phyloP scores from a whole-genome alignment of 768 basidiomycete species.

The Epithele typhae region DNA sequence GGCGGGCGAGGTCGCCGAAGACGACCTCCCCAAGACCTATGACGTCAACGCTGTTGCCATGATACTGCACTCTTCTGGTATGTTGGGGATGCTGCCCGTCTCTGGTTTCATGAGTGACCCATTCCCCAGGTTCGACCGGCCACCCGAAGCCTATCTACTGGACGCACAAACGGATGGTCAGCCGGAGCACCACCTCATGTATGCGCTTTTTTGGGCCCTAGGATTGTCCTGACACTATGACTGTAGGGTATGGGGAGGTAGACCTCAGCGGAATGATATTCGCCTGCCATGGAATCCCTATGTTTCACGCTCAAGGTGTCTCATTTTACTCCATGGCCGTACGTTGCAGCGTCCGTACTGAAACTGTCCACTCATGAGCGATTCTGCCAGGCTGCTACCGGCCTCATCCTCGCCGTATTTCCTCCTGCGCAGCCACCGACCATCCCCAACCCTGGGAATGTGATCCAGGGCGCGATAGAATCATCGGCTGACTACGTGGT shows the following conservation, averaged over 20 bases:
- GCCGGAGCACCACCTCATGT: background rate
- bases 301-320: background rate
- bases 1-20: too few species aligned
- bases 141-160: background rate
- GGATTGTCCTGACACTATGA: background rate
- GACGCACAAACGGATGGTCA: background rate
- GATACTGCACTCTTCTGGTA: slow-evolving; percentile 5
- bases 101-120: too few species aligned
- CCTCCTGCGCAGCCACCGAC: slow-evolving; percentile 20
- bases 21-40: background rate
- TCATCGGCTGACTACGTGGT: slow-evolving; percentile 5
- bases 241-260: slow-evolving; percentile 4
- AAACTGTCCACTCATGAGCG: too few species aligned
- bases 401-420: slow-evolving; percentile 19
- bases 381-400: slow-evolving; percentile 8
- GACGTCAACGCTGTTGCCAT: background rate
- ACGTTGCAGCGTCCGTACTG: too few species aligned
- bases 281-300: background rate
- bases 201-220: background rate
- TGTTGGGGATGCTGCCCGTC: background rate
- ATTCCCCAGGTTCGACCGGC: background rate
- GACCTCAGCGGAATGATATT: slow-evolving; percentile 9
- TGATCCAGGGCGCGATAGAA: slow-evolving; percentile 5
- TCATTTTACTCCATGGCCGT: background rate
- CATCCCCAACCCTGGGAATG: slow-evolving; percentile 18